These are phyloP conservation scores for Clitopilus passeckerianus DNA, from an alignment of 768 basidiomycete genomes.

Conservation along the genomic window DNA sequence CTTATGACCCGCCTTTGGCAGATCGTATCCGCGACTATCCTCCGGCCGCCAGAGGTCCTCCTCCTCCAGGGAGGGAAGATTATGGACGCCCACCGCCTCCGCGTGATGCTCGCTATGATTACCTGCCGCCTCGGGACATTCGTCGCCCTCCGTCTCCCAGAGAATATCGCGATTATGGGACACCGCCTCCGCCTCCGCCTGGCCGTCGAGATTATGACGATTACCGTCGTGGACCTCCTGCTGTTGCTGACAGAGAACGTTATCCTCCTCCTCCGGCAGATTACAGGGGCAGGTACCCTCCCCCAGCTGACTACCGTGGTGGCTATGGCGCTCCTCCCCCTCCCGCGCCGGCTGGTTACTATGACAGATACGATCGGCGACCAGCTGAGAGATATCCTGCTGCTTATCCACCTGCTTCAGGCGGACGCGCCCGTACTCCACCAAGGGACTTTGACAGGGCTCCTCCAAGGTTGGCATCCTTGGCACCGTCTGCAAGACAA, in stretches of 20 bases:
- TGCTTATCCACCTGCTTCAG: constrained; percentile 38
- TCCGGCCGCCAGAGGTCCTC: constrained; percentile 29
- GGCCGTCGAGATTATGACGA: constrained; percentile 69
- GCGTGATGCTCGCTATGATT: constrained; percentile 60
- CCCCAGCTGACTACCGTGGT: constrained; percentile 48
- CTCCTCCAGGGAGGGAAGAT: constrained; percentile 52
- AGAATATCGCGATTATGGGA: constrained; percentile 63
- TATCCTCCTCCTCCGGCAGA: constrained; percentile 46
- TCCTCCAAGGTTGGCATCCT: constrained; percentile 44
- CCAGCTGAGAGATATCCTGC: constrained; percentile 45
- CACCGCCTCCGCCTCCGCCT: constrained; percentile 36
- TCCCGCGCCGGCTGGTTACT: constrained; percentile 41
- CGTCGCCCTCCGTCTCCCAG: constrained; percentile 60
- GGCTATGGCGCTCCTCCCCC: constrained; percentile 47
- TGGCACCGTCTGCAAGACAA: not conserved
- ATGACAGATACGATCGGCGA: constrained; percentile 62
- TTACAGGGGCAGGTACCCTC: constrained; percentile 54
- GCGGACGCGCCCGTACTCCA: constrained; percentile 54
- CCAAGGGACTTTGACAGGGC: constrained; percentile 61
- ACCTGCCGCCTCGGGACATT: constrained; percentile 55
- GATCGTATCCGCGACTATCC: constrained; percentile 60
- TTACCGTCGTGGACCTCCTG: constrained; percentile 45
- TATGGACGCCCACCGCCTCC: constrained; percentile 30
- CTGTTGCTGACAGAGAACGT: constrained; percentile 42
- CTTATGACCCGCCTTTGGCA: constrained; percentile 47